Evolutionary conservation across 2,329 filamentous ascomycete genomes (phyloP).

Genomic region (Pseudomassariella vexata): DNA sequence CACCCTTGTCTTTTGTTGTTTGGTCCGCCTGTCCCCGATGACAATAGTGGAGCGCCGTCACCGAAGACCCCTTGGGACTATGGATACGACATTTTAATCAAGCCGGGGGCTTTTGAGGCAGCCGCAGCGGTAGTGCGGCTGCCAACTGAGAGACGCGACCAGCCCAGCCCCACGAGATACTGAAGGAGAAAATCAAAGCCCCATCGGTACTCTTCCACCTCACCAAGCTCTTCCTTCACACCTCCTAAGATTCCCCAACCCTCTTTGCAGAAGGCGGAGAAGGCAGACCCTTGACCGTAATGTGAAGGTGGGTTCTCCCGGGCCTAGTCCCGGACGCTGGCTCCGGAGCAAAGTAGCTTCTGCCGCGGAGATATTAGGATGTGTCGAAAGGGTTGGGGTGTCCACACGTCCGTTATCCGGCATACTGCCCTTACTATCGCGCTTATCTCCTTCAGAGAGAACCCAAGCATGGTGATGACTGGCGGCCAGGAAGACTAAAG

Average conservation of each 20-base stretch:
- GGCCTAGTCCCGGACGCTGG: constrained; percentile 53
- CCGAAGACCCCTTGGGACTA: constrained; percentile 5
- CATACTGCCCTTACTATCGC: constrained; percentile 47
- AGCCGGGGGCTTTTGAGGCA: constrained; percentile 31
- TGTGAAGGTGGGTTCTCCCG: constrained; percentile 33
- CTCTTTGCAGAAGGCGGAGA: too few species aligned
- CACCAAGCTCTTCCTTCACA: constrained; percentile 21
- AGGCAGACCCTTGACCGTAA: constrained; percentile 19
- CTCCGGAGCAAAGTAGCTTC: constrained; percentile 49
- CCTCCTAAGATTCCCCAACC: constrained; percentile 16
- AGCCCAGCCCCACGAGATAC: constrained; percentile 34
- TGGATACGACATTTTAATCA: constrained; percentile 18
- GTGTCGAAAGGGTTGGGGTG: constrained; percentile 7
- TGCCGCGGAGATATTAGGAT: constrained; percentile 22
- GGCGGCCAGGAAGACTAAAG: constrained; percentile 7
- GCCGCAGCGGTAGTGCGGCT: constrained; percentile 16
- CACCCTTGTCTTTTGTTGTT: constrained; percentile 20
- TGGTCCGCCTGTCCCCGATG: constrained; percentile 8
- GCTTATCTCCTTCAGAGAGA: constrained; percentile 48
- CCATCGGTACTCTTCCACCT: constrained; percentile 16
- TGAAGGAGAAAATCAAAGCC: too few species aligned
- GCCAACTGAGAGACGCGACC: constrained; percentile 42
- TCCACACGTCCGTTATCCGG: constrained; percentile 16
- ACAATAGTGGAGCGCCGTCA: neutral
- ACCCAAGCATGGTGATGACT: constrained; percentile 29